These are phyloP conservation scores for Piromyces sp. DNA, from an alignment of 192 early-diverging fungal genomes.

Conservation along the genomic window DNA sequence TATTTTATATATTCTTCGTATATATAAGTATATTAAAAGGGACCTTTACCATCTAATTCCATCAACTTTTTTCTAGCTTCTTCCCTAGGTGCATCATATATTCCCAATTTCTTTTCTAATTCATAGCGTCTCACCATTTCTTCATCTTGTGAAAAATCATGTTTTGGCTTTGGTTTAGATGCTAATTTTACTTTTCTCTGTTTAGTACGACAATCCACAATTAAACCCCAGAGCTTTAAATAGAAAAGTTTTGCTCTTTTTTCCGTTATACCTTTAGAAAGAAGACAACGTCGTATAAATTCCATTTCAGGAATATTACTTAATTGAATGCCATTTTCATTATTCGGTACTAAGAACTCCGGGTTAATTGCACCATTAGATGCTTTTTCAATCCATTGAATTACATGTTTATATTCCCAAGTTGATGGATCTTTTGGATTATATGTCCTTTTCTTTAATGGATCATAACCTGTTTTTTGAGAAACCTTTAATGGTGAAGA, in stretches of 20 bases:
- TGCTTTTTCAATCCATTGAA: slow-evolving; percentile 12
- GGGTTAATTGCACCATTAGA: slow-evolving; percentile 4
- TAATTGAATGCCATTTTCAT: slow-evolving; percentile 21
- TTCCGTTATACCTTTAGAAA: slow-evolving; percentile 7
- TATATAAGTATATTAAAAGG: too few relatives aligned
- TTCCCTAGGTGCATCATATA: background rate
- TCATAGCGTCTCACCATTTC: background rate
- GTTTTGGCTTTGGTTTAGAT: background rate
- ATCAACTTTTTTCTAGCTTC: background rate
- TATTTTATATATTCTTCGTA: too few relatives aligned
- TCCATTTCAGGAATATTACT: slow-evolving; percentile 15
- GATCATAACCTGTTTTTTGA: background rate
- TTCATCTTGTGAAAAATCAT: background rate
- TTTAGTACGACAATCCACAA: slow-evolving; percentile 11
- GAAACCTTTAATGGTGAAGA: slow-evolving; percentile 14
- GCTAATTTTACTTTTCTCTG: slow-evolving; percentile 3
- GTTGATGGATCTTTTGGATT: slow-evolving; percentile 15
- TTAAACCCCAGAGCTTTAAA: slow-evolving; percentile 16
- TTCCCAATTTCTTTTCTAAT: background rate
- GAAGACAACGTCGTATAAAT: slow-evolving; percentile 18
- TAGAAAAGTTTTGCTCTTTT: slow-evolving; percentile 22
- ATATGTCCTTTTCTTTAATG: background rate
- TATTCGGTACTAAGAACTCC: slow-evolving; percentile 12
- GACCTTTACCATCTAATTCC: background rate
- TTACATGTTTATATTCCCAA: slow-evolving; percentile 15